Evolutionary conservation across 768 basidiomycete species (phyloP).

Genomic region (Boletales sp.): DNA sequence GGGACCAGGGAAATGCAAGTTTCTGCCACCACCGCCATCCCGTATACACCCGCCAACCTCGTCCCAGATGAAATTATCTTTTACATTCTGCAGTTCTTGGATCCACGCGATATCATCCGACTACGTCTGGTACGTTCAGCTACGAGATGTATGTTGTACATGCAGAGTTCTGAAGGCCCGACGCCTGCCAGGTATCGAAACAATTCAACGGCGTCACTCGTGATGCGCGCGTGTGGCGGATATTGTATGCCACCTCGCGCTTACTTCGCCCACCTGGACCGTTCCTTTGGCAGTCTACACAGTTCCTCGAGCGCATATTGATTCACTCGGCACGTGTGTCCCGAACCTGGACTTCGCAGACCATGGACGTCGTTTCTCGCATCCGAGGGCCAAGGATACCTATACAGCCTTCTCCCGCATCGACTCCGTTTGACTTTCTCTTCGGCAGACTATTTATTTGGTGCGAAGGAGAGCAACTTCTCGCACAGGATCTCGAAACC

Average conservation of each 20-base stretch:
- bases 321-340: conserved; percentile 17
- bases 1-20: conserved; percentile 6
- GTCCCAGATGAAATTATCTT: conserved; percentile 20
- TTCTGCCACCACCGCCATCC: background rate
- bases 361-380: conserved; percentile 8
- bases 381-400: conserved; percentile 15
- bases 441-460: conserved; percentile 23
- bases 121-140: conserved; percentile 15
- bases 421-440: conserved; percentile 20
- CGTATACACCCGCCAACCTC: background rate
- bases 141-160: too few relatives aligned
- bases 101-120: conserved; percentile 13
- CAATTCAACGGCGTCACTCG: conserved; percentile 12
- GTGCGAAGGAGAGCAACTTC: conserved; percentile 17
- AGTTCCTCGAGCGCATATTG: conserved; percentile 17
- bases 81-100: conserved; percentile 11
- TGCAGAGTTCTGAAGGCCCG: too few relatives aligned
- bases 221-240: conserved; percentile 17
- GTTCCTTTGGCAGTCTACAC: conserved; percentile 18
- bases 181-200: conserved; percentile 13
- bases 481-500: conserved; percentile 20
- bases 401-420: conserved; percentile 7
- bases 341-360: conserved; percentile 18
- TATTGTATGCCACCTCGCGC: conserved; percentile 12
- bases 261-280: conserved; percentile 22